phyloP scores from a whole-genome alignment of 2,329 filamentous ascomycete species.

The Verruconis gallopava region DNA sequence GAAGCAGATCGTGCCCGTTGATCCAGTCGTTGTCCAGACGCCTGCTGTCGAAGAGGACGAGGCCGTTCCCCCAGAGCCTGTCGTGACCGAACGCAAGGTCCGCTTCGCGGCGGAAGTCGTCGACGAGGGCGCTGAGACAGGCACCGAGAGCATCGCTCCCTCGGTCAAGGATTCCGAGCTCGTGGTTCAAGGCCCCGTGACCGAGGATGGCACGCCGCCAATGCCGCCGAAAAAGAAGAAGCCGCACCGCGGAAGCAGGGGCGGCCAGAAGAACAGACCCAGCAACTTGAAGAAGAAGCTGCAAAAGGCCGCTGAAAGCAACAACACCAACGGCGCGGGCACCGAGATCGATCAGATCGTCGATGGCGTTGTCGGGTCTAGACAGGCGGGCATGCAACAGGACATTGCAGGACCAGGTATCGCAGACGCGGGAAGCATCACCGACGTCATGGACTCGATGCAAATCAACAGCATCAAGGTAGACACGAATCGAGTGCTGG shows the following conservation, averaged over 20 bases:
- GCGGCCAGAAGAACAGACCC: slow-evolving; percentile 30
- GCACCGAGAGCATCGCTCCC: not conserved
- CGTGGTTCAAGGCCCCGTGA: not conserved
- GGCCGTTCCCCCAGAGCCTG: not conserved
- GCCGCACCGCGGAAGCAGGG: slow-evolving; percentile 35
- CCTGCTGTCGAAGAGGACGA: not conserved
- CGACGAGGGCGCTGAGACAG: not conserved
- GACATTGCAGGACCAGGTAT: not conserved
- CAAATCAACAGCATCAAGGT: slow-evolving; percentile 50
- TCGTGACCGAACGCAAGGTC: slow-evolving; percentile 1
- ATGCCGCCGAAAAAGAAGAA: slow-evolving; percentile 33
- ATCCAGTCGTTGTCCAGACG: not conserved
- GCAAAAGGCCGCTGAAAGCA: slow-evolving; percentile 21
- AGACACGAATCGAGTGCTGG: slow-evolving; percentile 44
- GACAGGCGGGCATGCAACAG: slow-evolving; percentile 21
- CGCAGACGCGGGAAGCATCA: slow-evolving; percentile 17
- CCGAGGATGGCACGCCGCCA: not conserved
- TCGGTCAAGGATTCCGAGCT: not conserved
- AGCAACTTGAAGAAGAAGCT: slow-evolving; percentile 20
- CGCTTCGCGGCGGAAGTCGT: not conserved
- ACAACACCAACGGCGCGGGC: too few species aligned
- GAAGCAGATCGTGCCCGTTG: not conserved
- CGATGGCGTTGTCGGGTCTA: slow-evolving; percentile 25
- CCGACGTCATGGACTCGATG: slow-evolving; percentile 35
- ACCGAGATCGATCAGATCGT: slow-evolving; percentile 18